Percentiles rank a stretch among this genome's conserved stretches.
These are phyloP conservation scores for Aristolochia californica DNA, from an alignment of 164 flowering plant species.

Conservation along the genomic window DNA sequence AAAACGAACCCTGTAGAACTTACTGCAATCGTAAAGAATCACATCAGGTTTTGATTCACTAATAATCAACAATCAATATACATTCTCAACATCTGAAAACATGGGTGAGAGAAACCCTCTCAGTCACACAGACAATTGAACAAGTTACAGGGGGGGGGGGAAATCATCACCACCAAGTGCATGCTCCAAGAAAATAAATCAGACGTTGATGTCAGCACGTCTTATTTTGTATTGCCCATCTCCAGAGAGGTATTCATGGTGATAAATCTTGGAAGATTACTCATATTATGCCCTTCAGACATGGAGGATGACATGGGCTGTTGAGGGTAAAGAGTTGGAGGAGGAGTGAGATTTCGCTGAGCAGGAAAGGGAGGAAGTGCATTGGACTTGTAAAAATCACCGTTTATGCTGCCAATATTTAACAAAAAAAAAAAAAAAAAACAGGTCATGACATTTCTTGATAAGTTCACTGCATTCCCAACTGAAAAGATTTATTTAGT, in stretches of 20 bases:
- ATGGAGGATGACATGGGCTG: slow-evolving; percentile 49
- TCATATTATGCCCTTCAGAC: slow-evolving; percentile 37
- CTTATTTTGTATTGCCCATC: slow-evolving; percentile 35
- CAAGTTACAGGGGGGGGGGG: too few species aligned
- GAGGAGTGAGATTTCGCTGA: slow-evolving; percentile 84
- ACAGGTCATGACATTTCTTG: too few species aligned
- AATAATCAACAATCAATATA: too few species aligned
- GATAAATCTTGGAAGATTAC: slow-evolving; percentile 41
- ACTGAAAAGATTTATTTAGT: too few species aligned
- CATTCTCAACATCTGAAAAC: too few species aligned
- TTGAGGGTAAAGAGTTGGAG: slow-evolving; percentile 91
- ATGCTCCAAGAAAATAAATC: slow-evolving; percentile 7
- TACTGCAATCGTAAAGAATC: too few species aligned
- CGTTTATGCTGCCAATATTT: slow-evolving; percentile 30
- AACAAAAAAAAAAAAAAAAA: background rate
- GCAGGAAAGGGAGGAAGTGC: slow-evolving; percentile 87
- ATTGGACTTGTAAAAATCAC: slow-evolving; percentile 56
- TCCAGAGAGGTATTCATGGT: slow-evolving; percentile 35
- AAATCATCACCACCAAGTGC: background rate
- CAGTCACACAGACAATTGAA: too few species aligned
- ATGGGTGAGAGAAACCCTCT: too few species aligned
- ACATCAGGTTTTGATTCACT: too few species aligned
- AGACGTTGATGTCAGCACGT: slow-evolving; percentile 74
- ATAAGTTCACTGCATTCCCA: too few species aligned
- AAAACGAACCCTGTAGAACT: too few species aligned